Evolutionary conservation across 495 filamentous ascomycete species (phyloP).

Genomic region (Aspergillus cristatus): DNA sequence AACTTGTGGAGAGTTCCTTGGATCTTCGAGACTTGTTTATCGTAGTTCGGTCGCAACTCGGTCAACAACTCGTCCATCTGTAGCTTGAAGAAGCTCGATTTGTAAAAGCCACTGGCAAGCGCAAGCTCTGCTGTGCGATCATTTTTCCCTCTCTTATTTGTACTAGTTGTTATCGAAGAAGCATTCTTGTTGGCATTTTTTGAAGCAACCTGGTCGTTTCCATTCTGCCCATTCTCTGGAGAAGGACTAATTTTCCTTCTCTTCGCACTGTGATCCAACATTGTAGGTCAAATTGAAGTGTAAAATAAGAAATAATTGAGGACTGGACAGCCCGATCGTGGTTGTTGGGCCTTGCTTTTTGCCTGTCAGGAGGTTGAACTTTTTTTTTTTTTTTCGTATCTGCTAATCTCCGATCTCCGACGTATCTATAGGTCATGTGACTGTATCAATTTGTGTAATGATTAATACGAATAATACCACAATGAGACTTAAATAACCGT

Average conservation of each 20-base stretch:
- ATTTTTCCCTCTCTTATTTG: conserved; percentile 12
- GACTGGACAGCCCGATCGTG: background rate
- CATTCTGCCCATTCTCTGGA: conserved; percentile 11
- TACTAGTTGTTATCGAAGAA: background rate
- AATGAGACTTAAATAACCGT: too few relatives aligned
- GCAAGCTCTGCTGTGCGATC: conserved; percentile 31
- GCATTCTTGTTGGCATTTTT: conserved; percentile 6
- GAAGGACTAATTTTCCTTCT: conserved; percentile 30
- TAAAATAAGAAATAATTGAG: background rate
- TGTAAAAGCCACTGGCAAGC: conserved; percentile 43
- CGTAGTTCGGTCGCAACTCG: conserved; percentile 59
- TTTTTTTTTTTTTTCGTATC: conserved; percentile 4
- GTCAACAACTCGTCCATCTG: conserved; percentile 77
- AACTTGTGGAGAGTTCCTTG: conserved; percentile 63
- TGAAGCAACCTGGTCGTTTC: conserved; percentile 4
- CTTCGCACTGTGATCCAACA: conserved; percentile 28
- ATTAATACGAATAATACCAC: too few relatives aligned
- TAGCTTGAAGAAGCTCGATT: conserved; percentile 72
- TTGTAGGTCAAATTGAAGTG: conserved; percentile 4
- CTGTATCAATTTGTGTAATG: too few relatives aligned
- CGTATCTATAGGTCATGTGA: background rate
- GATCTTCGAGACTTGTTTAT: conserved; percentile 50
- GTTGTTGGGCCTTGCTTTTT: background rate
- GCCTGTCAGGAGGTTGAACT: too few relatives aligned
- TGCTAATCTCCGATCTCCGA: conserved; percentile 8